Evolutionary conservation across 1,284 basidiomycete species (phyloP).

Genomic region (Pseudozyma sp.): DNA sequence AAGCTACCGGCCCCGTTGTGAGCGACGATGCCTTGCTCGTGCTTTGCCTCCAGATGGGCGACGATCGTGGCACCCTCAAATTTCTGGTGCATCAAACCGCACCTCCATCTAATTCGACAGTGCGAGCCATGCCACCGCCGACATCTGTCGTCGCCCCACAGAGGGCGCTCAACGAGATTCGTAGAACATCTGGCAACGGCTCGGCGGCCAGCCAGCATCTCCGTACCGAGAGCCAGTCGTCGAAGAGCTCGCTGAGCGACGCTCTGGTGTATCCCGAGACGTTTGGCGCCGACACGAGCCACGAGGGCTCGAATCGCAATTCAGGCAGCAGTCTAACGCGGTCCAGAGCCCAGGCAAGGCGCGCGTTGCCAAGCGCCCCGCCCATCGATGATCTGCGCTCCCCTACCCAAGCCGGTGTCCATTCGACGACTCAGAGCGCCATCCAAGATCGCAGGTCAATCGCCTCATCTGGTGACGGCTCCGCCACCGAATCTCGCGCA

Average conservation of each 20-base stretch:
- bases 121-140: conserved; percentile 51
- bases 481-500: conserved; percentile 18
- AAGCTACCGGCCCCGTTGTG: conserved; percentile 57
- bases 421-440: conserved; percentile 2
- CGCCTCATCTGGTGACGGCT: conserved; percentile 41
- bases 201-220: conserved; percentile 36
- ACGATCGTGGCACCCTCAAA: conserved; percentile 66
- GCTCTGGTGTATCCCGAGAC: conserved; percentile 36
- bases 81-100: conserved; percentile 61
- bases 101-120: conserved; percentile 37
- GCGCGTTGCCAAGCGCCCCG: conserved; percentile 43
- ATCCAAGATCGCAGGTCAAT: conserved; percentile 40
- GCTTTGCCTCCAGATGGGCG: conserved; percentile 65
- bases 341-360: conserved; percentile 50
- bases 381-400: conserved; percentile 41
- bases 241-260: conserved; percentile 56
- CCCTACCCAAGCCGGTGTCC: conserved; percentile 16
- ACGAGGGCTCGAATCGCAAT: conserved; percentile 42
- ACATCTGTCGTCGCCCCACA: conserved; percentile 26
- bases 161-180: conserved; percentile 25
- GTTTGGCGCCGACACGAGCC: conserved; percentile 24
- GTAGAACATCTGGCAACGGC: conserved; percentile 20
- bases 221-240: conserved; percentile 53
- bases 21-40: conserved; percentile 65
- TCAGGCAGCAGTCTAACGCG: conserved; percentile 45